phyloP scores from a whole-genome alignment of 2,329 filamentous ascomycete genomes.

The Juglanconis oblonga region DNA sequence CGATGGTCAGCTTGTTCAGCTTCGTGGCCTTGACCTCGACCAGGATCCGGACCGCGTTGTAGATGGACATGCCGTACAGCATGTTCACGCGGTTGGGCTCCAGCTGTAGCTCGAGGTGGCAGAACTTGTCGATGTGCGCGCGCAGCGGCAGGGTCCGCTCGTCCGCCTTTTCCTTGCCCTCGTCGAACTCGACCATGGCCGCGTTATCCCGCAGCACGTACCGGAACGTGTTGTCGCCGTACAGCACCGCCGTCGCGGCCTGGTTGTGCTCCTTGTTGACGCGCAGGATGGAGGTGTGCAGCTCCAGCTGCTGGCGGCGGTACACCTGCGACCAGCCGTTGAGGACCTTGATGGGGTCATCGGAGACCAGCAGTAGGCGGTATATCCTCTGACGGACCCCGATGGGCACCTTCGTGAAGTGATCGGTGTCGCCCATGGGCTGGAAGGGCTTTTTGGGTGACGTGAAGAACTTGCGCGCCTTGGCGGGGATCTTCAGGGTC shows the following conservation, averaged over 20 bases:
- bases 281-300: conserved; percentile 36
- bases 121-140: conserved; percentile 38
- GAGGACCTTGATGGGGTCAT: conserved; percentile 29
- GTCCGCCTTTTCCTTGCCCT: conserved; percentile 13
- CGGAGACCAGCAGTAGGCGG: conserved; percentile 27
- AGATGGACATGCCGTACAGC: conserved; percentile 22
- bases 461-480: not conserved
- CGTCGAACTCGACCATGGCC: not conserved
- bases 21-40: conserved; percentile 17
- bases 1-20: conserved; percentile 41
- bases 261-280: conserved; percentile 31
- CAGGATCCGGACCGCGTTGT: conserved; percentile 14
- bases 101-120: conserved; percentile 40
- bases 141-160: conserved; percentile 29
- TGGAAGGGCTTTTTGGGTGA: not conserved
- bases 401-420: conserved; percentile 20
- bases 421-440: not conserved
- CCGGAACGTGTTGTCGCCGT: conserved; percentile 44
- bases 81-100: conserved; percentile 36
- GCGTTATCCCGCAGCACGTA: conserved; percentile 42
- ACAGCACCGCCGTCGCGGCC: conserved; percentile 42
- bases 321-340: conserved; percentile 30
- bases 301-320: conserved; percentile 24
- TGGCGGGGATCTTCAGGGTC: not conserved
- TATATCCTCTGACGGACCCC: conserved; percentile 34